A percentile compares a stretch with the other conserved stretches of the same genome.
Evolutionary conservation across 2,329 filamentous ascomycete genomes (phyloP).

Genomic region (Plenodomus lindquistii): DNA sequence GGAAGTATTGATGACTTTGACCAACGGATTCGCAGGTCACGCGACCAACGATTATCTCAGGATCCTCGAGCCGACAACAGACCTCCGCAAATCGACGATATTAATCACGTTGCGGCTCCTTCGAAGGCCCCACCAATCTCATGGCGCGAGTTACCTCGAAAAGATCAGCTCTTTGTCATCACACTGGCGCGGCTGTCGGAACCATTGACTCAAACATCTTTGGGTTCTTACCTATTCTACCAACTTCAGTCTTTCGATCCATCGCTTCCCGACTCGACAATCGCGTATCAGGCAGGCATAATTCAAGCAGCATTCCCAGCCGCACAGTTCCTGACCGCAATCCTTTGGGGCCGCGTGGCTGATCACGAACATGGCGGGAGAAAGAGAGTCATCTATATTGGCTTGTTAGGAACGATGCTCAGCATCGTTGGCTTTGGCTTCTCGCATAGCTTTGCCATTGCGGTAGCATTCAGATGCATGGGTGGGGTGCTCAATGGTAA

Average conservation of each 20-base stretch:
- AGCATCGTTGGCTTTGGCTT: conserved; percentile 72
- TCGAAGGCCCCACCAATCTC: conserved; percentile 57
- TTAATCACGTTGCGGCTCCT: conserved; percentile 25
- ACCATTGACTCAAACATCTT: conserved; percentile 73
- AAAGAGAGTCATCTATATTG: conserved; percentile 78
- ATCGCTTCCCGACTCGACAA: conserved; percentile 61
- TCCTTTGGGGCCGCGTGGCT: conserved; percentile 76
- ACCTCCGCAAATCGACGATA: conserved; percentile 23
- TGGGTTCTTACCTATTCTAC: conserved; percentile 77
- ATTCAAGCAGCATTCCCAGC: conserved; percentile 79
- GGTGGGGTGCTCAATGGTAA: conserved; percentile 74
- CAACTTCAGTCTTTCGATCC: conserved; percentile 79
- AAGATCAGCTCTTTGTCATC: conserved; percentile 76
- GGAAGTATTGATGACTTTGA: neutral
- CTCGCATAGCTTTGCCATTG: conserved; percentile 63
- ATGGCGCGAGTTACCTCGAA: conserved; percentile 75
- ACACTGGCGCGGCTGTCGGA: conserved; percentile 80
- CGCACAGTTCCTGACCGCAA: conserved; percentile 79
- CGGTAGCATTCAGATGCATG: conserved; percentile 67
- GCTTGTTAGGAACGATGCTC: conserved; percentile 69
- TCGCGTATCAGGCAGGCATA: conserved; percentile 76
- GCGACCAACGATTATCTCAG: conserved; percentile 25
- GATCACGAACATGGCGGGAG: conserved; percentile 67
- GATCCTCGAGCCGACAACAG: conserved; percentile 19
- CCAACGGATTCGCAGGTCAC: conserved; percentile 8